Evolutionary conservation across 2,329 filamentous ascomycete species (phyloP).

Genomic region (Monosporascus cannonballus): DNA sequence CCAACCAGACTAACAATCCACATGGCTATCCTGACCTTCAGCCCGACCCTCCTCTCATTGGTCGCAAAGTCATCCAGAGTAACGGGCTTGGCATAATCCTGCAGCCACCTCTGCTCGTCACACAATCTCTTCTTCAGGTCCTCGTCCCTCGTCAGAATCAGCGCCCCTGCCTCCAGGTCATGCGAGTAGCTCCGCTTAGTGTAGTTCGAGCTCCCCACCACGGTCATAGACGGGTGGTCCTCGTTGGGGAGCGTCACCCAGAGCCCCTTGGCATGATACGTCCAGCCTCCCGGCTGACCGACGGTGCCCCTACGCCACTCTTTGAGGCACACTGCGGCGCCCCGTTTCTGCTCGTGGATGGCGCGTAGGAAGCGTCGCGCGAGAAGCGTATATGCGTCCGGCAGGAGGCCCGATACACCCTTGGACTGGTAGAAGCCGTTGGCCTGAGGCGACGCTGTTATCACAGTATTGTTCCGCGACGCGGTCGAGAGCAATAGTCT

Average conservation of each 20-base stretch:
- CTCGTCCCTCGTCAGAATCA: constrained; percentile 76
- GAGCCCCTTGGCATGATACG: constrained; percentile 94
- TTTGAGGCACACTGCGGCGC: constrained; percentile 61
- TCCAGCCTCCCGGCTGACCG: constrained; percentile 80
- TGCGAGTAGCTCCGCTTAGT: constrained; percentile 89
- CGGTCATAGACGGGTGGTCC: constrained; percentile 64
- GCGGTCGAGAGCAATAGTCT: constrained; percentile 70
- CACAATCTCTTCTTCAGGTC: constrained; percentile 66
- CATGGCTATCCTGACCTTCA: constrained; percentile 85
- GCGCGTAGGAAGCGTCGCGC: constrained; percentile 71
- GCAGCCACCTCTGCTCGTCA: constrained; percentile 74
- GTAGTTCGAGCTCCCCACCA: constrained; percentile 92
- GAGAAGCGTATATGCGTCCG: constrained; percentile 86
- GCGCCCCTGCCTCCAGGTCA: constrained; percentile 82
- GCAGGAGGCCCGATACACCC: constrained; percentile 84
- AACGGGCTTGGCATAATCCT: constrained; percentile 63
- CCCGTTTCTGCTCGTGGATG: constrained; percentile 38
- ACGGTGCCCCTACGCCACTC: constrained; percentile 86
- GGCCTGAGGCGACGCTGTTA: constrained; percentile 87
- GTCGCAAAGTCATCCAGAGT: constrained; percentile 73
- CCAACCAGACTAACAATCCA: constrained; percentile 85
- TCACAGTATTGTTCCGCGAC: constrained; percentile 67
- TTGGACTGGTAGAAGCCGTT: constrained; percentile 92
- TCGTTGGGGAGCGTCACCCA: constrained; percentile 74
- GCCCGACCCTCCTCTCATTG: constrained; percentile 75